Conservation (phyloP, 2,329 filamentous ascomycete genomes). For the Neocucurbitaria cava region DNA sequence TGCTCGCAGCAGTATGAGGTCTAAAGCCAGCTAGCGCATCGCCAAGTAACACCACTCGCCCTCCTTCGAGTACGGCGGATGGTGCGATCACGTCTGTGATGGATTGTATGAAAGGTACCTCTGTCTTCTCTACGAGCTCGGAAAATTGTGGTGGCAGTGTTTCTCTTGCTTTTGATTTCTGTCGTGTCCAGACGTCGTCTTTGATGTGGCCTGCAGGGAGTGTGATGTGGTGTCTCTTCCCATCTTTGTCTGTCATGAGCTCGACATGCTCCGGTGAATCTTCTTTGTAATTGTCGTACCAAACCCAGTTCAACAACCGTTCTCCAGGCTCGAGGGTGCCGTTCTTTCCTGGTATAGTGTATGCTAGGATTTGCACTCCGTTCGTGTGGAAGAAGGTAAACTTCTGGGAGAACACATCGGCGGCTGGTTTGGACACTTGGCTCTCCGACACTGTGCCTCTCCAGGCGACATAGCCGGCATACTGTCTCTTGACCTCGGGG, state of each 20-base stretch:
- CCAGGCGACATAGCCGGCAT: slow-evolving; percentile 38
- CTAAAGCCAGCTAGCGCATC: slow-evolving; percentile 55
- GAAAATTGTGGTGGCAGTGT: slow-evolving; percentile 48
- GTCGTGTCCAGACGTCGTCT: slow-evolving; percentile 45
- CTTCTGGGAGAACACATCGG: slow-evolving; percentile 23
- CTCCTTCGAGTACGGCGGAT: slow-evolving; percentile 45
- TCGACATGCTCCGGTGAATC: slow-evolving; percentile 45
- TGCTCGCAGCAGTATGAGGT: slow-evolving; percentile 54
- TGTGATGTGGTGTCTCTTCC: slow-evolving; percentile 49
- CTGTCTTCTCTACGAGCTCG: slow-evolving; percentile 49
- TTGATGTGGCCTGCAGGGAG: slow-evolving; percentile 51
- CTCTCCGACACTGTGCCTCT: slow-evolving; percentile 34
- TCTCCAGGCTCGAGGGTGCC: slow-evolving; percentile 47
- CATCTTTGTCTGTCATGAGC: slow-evolving; percentile 53
- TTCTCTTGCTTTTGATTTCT: slow-evolving; percentile 37
- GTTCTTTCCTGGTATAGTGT: slow-evolving; percentile 52
- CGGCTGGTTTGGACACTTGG: slow-evolving; percentile 11
- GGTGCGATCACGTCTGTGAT: slow-evolving; percentile 52
- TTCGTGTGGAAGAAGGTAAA: slow-evolving; percentile 27
- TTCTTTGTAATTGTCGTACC: slow-evolving; percentile 53
- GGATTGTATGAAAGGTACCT: slow-evolving; percentile 54
- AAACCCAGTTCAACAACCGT: slow-evolving; percentile 56
- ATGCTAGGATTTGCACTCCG: slow-evolving; percentile 30
- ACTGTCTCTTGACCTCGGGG: slow-evolving; percentile 25
- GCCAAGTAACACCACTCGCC: slow-evolving; percentile 54